Conservation (phyloP, 1,139 yeast genomes). For the Saccharomyces pastorianus region DNA sequence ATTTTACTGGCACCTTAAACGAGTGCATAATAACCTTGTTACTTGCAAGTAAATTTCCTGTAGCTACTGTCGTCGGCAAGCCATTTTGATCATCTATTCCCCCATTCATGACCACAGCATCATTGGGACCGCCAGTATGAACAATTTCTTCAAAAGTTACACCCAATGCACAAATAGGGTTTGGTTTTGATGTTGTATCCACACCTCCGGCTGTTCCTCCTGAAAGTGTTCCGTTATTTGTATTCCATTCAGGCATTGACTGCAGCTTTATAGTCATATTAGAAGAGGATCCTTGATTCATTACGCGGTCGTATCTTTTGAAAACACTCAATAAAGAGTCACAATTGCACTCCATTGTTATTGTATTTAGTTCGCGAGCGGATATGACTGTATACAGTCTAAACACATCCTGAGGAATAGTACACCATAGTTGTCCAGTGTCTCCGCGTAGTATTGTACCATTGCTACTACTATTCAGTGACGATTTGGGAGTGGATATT, state of each 20-base stretch:
- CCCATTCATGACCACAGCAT: background rate
- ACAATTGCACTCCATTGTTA: conserved; percentile 30
- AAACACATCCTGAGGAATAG: conserved; percentile 29
- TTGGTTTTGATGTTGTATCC: conserved; percentile 7
- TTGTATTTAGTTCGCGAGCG: conserved; percentile 23
- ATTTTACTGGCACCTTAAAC: conserved; percentile 27
- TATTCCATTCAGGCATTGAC: conserved; percentile 25
- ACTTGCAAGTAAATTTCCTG: conserved; percentile 5
- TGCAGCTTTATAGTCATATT: conserved; percentile 25
- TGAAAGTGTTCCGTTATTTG: conserved; percentile 1
- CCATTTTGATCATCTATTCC: conserved; percentile 5
- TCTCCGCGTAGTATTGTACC: conserved; percentile 20
- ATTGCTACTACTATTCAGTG: conserved; percentile 6
- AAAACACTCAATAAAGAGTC: conserved; percentile 26
- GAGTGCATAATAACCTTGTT: conserved; percentile 26
- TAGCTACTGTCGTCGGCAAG: conserved; percentile 1
- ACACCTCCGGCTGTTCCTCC: background rate
- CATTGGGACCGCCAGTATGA: conserved; percentile 3
- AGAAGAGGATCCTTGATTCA: conserved; percentile 24
- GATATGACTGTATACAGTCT: conserved; percentile 22
- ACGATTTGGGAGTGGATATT: conserved; percentile 26
- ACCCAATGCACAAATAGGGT: conserved; percentile 25
- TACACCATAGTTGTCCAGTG: conserved; percentile 31
- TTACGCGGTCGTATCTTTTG: conserved; percentile 25
- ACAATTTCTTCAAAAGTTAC: conserved; percentile 26